Evolutionary conservation across 208 protist species (phyloP).

Genomic region (Entamoeba dispar): DNA sequence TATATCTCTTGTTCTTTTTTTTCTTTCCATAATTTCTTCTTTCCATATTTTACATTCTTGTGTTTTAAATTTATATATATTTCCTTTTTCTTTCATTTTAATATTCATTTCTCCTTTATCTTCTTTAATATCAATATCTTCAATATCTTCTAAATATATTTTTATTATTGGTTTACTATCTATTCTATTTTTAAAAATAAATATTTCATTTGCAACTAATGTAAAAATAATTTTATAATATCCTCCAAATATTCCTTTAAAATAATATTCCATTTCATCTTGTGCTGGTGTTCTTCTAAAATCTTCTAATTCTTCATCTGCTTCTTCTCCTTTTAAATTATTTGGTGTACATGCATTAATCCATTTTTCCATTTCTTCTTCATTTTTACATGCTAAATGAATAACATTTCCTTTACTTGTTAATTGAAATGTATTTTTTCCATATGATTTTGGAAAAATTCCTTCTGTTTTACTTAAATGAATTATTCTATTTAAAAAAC

Average conservation of each 20-base stretch:
- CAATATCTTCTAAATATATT: neutral
- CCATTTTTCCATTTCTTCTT: neutral
- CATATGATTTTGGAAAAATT: neutral
- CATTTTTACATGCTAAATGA: neutral
- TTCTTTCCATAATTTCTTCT: neutral
- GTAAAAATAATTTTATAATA: neutral
- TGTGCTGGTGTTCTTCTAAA: neutral
- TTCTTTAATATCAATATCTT: neutral
- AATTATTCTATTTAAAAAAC: neutral
- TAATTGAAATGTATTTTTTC: neutral
- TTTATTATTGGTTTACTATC: neutral
- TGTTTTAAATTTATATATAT: neutral
- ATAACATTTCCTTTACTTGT: neutral
- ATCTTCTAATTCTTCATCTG: neutral
- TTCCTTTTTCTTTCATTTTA: neutral
- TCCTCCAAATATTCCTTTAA: neutral
- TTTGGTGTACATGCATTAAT: neutral
- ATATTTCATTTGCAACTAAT: neutral
- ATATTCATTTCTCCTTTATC: neutral
- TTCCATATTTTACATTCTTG: neutral
- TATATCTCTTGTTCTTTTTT: neutral
- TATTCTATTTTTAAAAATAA: neutral
- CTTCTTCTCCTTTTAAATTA: neutral
- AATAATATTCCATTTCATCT: neutral
- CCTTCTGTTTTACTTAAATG: neutral